phyloP scores from a whole-genome alignment of 768 basidiomycete genomes.

The Hericium erinaceus region DNA sequence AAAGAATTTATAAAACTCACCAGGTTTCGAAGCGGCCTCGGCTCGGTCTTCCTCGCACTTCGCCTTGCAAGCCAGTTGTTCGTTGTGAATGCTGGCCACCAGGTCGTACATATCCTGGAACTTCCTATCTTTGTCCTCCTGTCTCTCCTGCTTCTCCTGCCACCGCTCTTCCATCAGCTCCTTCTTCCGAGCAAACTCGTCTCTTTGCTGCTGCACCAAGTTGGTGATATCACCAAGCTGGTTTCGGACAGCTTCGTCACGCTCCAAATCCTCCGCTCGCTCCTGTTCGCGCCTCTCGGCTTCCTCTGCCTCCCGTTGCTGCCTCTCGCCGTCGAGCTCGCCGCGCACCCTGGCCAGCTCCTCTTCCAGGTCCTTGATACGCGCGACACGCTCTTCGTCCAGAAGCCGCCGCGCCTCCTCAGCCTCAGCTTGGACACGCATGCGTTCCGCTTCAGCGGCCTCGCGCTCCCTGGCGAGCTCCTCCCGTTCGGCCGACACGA shows the following conservation, averaged over 20 bases:
- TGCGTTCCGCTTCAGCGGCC: constrained; percentile 11
- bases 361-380: constrained; percentile 53
- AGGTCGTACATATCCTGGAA: constrained; percentile 52
- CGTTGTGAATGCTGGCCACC: constrained; percentile 47
- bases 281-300: constrained; percentile 56
- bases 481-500: constrained; percentile 15
- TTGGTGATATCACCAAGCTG: constrained; percentile 69
- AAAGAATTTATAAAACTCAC: constrained; percentile 27
- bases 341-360: constrained; percentile 47
- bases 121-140: constrained; percentile 49
- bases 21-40: constrained; percentile 45
- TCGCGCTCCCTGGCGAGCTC: constrained; percentile 12
- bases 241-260: constrained; percentile 46
- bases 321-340: constrained; percentile 57
- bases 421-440: constrained; percentile 9
- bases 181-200: constrained; percentile 50
- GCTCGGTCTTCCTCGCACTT: constrained; percentile 43
- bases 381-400: constrained; percentile 41
- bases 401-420: constrained; percentile 14
- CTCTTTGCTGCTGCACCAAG: constrained; percentile 57
- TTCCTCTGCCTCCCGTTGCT: constrained; percentile 47
- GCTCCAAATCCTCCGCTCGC: constrained; percentile 44
- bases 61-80: constrained; percentile 41
- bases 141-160: constrained; percentile 49
- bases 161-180: constrained; percentile 52